Base-by-base conservation (phyloP, 345 rosid species). In the Salix exigua region DNA sequence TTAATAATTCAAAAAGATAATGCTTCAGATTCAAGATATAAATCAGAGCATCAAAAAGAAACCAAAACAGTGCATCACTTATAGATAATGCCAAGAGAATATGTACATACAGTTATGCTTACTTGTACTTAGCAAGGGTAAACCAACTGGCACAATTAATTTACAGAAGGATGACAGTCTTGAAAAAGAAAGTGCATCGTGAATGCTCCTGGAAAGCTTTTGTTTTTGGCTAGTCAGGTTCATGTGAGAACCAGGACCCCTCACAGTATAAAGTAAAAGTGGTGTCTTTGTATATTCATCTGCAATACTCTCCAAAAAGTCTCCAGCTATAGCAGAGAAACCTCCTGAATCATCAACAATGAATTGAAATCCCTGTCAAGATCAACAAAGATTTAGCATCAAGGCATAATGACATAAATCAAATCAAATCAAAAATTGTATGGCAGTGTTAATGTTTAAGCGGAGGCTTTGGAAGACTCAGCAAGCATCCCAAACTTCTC, bases 311-410 rank as follows among this genome's bases (percentile, higher is more conserved):
- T 96, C 98, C 35, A 96, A 74, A 81, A 96, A 86, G 53, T 93
- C 98, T 0, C 84, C 89, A 50, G 98, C 94, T 69, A 96, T 17
- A 76, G 98, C 86, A 2, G 98, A 87, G 77, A 96, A 96, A 48
- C 98, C 96, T 68, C 98, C 98, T 0, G 91, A 89, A 73, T 93
- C 94, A 79, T 96, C 99, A 77, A 89, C 95, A 70, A 89, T 81
- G 87, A 92, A 93, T 78, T 96, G 93, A 78, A 96, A 89, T 75
- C 99, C 99, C 96, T 94, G 90, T 44, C 46, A 79, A 72, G 68
- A 66, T 61, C 48, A 26, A 71, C 60, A 63, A 83, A 66, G 21
- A 61, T 77, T 61, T 71, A 65, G 58, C 68, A 72, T 71, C 28
- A 71, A 80, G 74, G 31, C 18, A 51, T 63, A 73, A 21, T 1